Conservation (phyloP, 2,329 filamentous ascomycete genomes). For the Venturia oleaginea region DNA sequence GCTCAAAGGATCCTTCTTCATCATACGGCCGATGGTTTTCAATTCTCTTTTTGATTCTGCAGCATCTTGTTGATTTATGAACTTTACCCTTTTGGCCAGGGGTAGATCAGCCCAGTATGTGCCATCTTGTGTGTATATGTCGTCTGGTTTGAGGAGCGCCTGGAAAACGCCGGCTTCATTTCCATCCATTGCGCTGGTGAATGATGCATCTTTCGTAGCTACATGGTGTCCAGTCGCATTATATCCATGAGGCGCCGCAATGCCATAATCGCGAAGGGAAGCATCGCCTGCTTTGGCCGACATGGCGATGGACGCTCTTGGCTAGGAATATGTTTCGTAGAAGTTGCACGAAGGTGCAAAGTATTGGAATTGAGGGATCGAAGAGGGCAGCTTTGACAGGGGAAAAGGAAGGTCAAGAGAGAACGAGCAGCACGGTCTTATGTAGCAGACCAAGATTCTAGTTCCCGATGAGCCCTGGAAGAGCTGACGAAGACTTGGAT, state of each 20-base stretch:
- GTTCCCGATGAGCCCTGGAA: neutral
- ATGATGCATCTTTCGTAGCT: conserved; percentile 23
- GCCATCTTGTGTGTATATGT: conserved; percentile 74
- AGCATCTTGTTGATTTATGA: conserved; percentile 66
- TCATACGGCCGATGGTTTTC: conserved; percentile 60
- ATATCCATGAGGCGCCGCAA: conserved; percentile 34
- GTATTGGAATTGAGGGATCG: neutral
- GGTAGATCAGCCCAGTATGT: conserved; percentile 90
- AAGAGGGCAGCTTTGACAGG: neutral
- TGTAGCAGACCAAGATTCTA: neutral
- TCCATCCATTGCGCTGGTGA: conserved; percentile 41
- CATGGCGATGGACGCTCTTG: neutral
- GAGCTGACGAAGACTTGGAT: neutral
- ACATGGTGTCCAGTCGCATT: conserved; percentile 36
- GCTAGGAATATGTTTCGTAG: neutral
- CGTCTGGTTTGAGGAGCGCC: conserved; percentile 75
- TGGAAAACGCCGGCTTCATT: conserved; percentile 60
- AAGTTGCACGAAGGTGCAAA: neutral
- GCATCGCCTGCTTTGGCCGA: neutral
- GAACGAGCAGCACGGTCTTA: neutral
- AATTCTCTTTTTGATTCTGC: conserved; percentile 63
- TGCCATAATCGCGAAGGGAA: conserved; percentile 12
- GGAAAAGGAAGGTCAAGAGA: neutral
- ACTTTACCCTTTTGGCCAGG: conserved; percentile 57
- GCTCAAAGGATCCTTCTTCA: conserved; percentile 76